These are phyloP conservation scores for Diplotaxis tenuifolia DNA, from an alignment of 345 rosid genomes.

Conservation along the genomic window DNA sequence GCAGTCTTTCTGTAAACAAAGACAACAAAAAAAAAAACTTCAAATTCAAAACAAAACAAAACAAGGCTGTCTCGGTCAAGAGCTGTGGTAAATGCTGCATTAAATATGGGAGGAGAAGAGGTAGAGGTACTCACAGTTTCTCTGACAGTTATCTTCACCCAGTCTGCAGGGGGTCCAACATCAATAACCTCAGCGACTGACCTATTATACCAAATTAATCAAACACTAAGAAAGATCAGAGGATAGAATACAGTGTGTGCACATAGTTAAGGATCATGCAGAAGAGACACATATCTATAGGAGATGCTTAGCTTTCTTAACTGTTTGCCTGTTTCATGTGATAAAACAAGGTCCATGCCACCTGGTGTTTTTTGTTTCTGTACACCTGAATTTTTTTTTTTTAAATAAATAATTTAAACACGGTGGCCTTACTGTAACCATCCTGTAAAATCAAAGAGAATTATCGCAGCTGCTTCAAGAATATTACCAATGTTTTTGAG, in stretches of 20 bases:
- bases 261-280: conserved; percentile 6
- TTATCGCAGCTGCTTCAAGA: conserved; percentile 5
- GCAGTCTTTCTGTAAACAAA: too few species aligned
- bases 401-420: neutral
- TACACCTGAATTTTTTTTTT: conserved; percentile 47
- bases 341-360: conserved; percentile 43
- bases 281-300: neutral
- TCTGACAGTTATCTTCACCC: too few species aligned
- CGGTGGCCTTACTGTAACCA: conserved; percentile 1
- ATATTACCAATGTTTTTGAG: conserved; percentile 73
- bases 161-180: too few species aligned
- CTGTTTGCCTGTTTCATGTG: conserved; percentile 63
- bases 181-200: too few species aligned
- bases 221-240: neutral
- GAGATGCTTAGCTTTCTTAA: conserved; percentile 42
- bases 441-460: conserved; percentile 8
- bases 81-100: too few species aligned
- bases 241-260: neutral
- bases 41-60: too few species aligned
- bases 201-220: too few species aligned
- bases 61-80: too few species aligned
- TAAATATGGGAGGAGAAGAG: too few species aligned
- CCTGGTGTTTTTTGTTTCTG: conserved; percentile 57
- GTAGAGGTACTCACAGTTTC: too few species aligned
- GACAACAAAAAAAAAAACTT: too few species aligned